Evolutionary conservation across 495 filamentous ascomycete species (phyloP), one percentile per base, ranked within the genome.

Genomic region (Lentithecium fluviatile): DNA sequence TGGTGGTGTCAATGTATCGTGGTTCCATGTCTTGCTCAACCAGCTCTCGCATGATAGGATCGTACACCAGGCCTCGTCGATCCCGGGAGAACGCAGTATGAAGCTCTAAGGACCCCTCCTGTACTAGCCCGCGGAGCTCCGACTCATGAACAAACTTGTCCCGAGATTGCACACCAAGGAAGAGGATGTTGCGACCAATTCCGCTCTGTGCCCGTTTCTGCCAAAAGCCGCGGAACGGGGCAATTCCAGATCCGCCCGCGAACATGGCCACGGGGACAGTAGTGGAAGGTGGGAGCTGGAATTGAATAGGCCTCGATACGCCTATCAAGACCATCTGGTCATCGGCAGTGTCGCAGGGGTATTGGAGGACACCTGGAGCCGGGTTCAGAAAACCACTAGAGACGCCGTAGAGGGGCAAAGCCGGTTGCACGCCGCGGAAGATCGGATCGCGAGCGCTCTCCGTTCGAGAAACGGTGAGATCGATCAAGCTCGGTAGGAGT

Each of bases 151-250:
- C 75, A 23, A 81, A 77, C 52, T 79, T 81, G 21, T 77, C 75
- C 21, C 79, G 71, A 25, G 74, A 78, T 61, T 81, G 78, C 6
- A 80, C 77, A 5, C 78, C 79, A 0, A 81, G 71, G 43, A 79
- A 81, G n/a, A 81, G 65, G 37, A 79, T 69, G 50, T 79, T 79
- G 21, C 76, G 66, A 1, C 78, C 77, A 26, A 68, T 68, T 21
- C 70, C 73, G 1, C 66, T 71, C 11, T 62, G 62, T 8, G 76
- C 51, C 1, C 78, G 71, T 42, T 74, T 71, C 62, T 77, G 73
- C 78, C 78, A 81, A 51, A 81, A 81, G 54, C 76, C 76, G 17
- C 78, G 72, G 69, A 80, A 80, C 2, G 78, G 79, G 1, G 79
- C 78, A 45, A 81, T 79, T 13, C 79, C 78, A 37, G 76, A 78